Evolutionary conservation across 805 yeast genomes (phyloP).

Genomic region (Candida ipomoeae): DNA sequence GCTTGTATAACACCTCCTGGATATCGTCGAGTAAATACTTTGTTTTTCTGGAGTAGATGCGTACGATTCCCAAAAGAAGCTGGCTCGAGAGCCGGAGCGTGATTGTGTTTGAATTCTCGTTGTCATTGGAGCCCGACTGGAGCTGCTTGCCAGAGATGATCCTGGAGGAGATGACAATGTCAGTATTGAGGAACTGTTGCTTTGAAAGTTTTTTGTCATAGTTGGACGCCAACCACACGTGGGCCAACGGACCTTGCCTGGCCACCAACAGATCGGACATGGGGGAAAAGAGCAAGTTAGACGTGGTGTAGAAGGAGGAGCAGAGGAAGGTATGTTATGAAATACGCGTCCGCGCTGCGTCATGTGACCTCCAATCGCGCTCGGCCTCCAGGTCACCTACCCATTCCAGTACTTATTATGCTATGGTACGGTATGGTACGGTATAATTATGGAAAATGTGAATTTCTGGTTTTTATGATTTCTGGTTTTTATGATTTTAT

Average conservation of each 20-base stretch:
- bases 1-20: slow-evolving; percentile 63
- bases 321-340: slow-evolving; percentile 3
- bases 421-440: no score
- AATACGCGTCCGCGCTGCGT: slow-evolving; percentile 5
- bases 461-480: background rate
- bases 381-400: no score
- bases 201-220: slow-evolving; percentile 73
- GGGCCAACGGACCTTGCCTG: slow-evolving; percentile 80
- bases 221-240: slow-evolving; percentile 91
- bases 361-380: background rate
- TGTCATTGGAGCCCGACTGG: slow-evolving; percentile 24
- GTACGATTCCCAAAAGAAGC: slow-evolving; percentile 77
- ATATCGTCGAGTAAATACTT: slow-evolving; percentile 76
- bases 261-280: slow-evolving; percentile 33
- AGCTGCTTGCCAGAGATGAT: slow-evolving; percentile 55
- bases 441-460: background rate
- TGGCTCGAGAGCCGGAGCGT: slow-evolving; percentile 84
- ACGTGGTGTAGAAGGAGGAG: background rate
- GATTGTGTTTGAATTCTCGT: slow-evolving; percentile 42
- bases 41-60: slow-evolving; percentile 82
- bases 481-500: no score
- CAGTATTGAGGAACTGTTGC: slow-evolving; percentile 66
- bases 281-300: background rate
- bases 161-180: slow-evolving; percentile 52
- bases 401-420: no score